Evolutionary conservation across 2,329 filamentous ascomycete species (phyloP).

Genomic region (Immersiporthe knoxdaviesiana): DNA sequence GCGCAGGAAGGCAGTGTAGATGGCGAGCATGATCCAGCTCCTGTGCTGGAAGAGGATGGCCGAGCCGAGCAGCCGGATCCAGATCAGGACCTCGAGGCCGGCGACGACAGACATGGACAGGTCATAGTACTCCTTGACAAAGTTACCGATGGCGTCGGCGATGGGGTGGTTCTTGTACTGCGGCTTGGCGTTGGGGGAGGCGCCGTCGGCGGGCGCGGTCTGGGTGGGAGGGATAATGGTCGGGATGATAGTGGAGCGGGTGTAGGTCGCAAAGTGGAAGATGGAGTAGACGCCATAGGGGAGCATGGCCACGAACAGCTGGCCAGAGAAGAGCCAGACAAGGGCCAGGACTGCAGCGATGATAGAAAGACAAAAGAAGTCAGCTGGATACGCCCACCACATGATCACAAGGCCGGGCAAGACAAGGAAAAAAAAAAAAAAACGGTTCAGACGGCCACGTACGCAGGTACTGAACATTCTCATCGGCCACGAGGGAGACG

Average conservation of each 20-base stretch:
- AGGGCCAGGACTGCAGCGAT: conserved; percentile 76
- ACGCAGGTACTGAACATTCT: conserved; percentile 98
- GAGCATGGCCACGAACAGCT: conserved; percentile 86
- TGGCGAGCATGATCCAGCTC: conserved; percentile 81
- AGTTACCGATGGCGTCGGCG: conserved; percentile 83
- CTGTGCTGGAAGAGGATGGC: conserved; percentile 87
- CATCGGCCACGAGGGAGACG: conserved; percentile 75
- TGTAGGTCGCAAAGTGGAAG: conserved; percentile 98
- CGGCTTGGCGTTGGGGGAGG: conserved; percentile 61
- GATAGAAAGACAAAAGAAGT: conserved; percentile 3
- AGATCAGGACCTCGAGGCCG: conserved; percentile 82
- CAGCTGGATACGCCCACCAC: conserved; percentile 25
- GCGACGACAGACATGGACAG: conserved; percentile 92
- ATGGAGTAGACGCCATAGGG: conserved; percentile 96
- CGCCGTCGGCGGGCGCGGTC: conserved; percentile 55
- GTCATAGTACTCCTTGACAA: conserved; percentile 99
- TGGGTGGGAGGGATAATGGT: conserved; percentile 72
- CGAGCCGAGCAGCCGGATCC: conserved; percentile 79
- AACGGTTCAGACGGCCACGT: conserved; percentile 45
- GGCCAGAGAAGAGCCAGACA: conserved; percentile 90
- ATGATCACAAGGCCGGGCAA: background rate
- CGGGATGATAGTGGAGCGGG: conserved; percentile 89
- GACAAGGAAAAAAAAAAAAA: no score
- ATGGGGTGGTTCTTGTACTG: conserved; percentile 61
- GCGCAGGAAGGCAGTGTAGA: conserved; percentile 93